Base-by-base conservation (phyloP, 495 filamentous ascomycete genomes). In the Neurospora sp. region DNA sequence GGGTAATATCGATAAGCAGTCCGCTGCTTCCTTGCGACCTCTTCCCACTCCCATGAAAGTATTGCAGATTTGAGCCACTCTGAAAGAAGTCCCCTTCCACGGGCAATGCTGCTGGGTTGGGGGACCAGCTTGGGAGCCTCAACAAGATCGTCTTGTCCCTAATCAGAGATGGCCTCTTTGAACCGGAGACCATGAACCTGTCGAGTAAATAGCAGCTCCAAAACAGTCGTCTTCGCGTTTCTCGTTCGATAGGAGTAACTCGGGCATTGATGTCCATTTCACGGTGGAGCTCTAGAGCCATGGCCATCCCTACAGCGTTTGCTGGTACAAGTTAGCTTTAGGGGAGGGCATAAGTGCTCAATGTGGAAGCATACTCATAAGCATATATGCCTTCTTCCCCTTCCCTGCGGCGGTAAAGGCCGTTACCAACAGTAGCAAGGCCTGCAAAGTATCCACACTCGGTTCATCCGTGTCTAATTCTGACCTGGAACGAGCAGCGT, bases 161-260 rank as follows among this genome's bases (percentile, higher is more conserved):
- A 27, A 95, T 89, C 27, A 94, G 84, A 73, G 91, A 91, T 0
- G 93, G 92, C 9, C 93, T 88, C 75, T 91, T 91, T 1, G 93
- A 95, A 20, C 93, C 93, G 76, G 91, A 92, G 1, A 90, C 88
- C 62, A 90, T 86, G 74, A 95, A 95, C 38, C 91, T 88, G 79
- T 96, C 93, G 82, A 95, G 90, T 23, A 94, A 83, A 76, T 95
- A 96, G 74, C 91, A 92, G 5, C 91, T 88, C 93, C 93, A 96
- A 78, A 96, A 96, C 23, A 96, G 80, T 35, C 90, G 86, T 62
- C 93, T 87, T 44, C 91, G 86, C 75, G 88, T 90, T 82, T 96
- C 93, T 70, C 90, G 87, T 75, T 95, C 93, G 11, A 86, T 78
- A 4, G 88, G 82, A 1, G 87, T 84, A 5, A 91, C 82, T 38